Percentiles rank a stretch among this genome's conserved stretches.
phyloP scores from a whole-genome alignment of 2,329 filamentous ascomycete genomes.

The Colletotrichum cereale region DNA sequence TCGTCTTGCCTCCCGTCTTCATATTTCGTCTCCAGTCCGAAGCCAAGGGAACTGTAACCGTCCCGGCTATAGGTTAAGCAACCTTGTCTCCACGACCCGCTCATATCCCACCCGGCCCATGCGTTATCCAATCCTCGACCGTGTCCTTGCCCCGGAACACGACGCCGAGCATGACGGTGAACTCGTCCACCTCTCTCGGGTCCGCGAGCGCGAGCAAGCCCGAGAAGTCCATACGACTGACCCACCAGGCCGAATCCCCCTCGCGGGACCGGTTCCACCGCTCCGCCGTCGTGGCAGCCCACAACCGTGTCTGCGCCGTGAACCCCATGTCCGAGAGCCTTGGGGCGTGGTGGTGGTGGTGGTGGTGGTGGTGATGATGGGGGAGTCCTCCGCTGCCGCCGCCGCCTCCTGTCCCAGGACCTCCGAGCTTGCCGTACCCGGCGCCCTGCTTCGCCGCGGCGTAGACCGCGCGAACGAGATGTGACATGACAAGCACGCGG shows the following conservation, averaged over 20 bases:
- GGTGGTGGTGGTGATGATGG: neutral
- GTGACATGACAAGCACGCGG: slow-evolving; percentile 36
- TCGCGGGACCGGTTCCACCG: slow-evolving; percentile 40
- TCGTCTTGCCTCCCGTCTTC: neutral
- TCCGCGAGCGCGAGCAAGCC: slow-evolving; percentile 38
- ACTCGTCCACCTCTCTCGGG: slow-evolving; percentile 39
- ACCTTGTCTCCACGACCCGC: neutral
- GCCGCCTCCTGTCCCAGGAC: neutral
- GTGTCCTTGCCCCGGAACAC: slow-evolving; percentile 37
- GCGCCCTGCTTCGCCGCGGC: slow-evolving; percentile 37
- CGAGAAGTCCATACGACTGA: slow-evolving; percentile 40
- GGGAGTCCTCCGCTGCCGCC: slow-evolving; percentile 7
- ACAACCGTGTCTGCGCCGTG: slow-evolving; percentile 40
- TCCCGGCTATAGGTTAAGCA: neutral
- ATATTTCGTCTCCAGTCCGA: no score
- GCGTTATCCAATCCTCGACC: slow-evolving; percentile 41
- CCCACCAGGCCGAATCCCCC: slow-evolving; percentile 39
- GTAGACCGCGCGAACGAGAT: slow-evolving; percentile 41
- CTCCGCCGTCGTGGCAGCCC: slow-evolving; percentile 40
- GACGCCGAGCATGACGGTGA: slow-evolving; percentile 38
- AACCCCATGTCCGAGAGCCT: slow-evolving; percentile 40
- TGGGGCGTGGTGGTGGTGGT: slow-evolving; percentile 24
- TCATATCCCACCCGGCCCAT: slow-evolving; percentile 31
- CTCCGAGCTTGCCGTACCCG: slow-evolving; percentile 23
- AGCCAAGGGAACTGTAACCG: neutral